Evolutionary conservation across 169 alveolate genomes (phyloP).

Genomic region (Plasmodium relictum): DNA sequence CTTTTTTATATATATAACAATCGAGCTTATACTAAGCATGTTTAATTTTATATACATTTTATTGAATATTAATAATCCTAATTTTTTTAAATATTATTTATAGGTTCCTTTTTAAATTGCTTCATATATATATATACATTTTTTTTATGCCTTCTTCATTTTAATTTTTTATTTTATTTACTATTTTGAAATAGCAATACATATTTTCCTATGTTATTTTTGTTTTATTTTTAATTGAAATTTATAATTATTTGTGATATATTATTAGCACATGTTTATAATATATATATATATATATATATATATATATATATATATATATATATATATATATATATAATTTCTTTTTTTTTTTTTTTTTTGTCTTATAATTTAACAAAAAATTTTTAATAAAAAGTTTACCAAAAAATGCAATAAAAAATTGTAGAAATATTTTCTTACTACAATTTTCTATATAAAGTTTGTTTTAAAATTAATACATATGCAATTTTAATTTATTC

Average conservation of each 20-base stretch:
- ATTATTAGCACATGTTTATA: constrained; percentile 16
- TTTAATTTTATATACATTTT: neutral
- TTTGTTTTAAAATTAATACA: too few species aligned
- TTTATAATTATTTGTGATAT: constrained; percentile 36
- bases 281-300: neutral
- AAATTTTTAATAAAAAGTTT: constrained; percentile 32
- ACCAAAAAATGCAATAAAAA: constrained; percentile 31
- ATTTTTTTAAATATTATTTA: neutral
- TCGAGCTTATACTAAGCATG: neutral
- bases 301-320: neutral
- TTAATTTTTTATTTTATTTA: neutral
- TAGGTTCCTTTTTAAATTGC: neutral
- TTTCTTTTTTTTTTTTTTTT: constrained; percentile 39
- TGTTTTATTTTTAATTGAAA: constrained; percentile 66
- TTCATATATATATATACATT: constrained; percentile 1
- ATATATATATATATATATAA: neutral
- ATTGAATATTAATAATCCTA: too few species aligned
- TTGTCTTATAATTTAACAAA: constrained; percentile 18
- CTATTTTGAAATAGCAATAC: constrained; percentile 5
- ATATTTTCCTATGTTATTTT: constrained; percentile 11
- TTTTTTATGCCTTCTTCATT: neutral
- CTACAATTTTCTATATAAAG: constrained; percentile 9
- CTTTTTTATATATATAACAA: too few species aligned
- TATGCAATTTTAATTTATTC: too few species aligned
- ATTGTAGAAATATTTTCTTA: constrained; percentile 18